These are phyloP conservation scores for Calycina marina DNA, from an alignment of 2,329 filamentous ascomycete genomes.

Conservation along the genomic window DNA sequence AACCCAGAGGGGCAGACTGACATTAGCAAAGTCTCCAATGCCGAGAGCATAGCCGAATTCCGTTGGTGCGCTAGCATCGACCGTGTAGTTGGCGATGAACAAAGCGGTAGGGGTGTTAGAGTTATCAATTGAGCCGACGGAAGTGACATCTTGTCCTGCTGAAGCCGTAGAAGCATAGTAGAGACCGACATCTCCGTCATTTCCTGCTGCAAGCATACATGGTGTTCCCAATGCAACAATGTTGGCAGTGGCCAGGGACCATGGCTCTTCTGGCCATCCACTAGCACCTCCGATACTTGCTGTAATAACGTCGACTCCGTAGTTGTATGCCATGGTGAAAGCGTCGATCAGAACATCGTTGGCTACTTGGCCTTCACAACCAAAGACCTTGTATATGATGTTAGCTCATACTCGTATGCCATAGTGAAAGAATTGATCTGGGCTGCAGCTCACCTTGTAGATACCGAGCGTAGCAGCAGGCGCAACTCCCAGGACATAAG, in stretches of 20 bases:
- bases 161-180: neutral
- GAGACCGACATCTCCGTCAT: neutral
- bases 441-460: neutral
- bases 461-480: neutral
- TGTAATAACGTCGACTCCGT: constrained; percentile 14
- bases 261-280: neutral
- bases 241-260: neutral
- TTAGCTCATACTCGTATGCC: constrained; percentile 1
- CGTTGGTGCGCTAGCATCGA: neutral
- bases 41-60: neutral
- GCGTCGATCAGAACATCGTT: constrained; percentile 12
- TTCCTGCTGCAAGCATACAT: neutral
- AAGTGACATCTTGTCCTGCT: neutral
- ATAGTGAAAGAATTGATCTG: neutral
- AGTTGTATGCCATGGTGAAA: constrained; percentile 11
- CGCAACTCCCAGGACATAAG: neutral
- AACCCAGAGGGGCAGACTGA: neutral
- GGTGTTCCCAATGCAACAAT: neutral
- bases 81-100: neutral
- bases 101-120: neutral
- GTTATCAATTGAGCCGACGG: neutral
- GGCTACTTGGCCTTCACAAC: constrained; percentile 7
- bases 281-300: neutral
- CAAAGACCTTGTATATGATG: constrained; percentile 14
- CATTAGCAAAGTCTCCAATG: neutral